Percentiles rank a stretch among this genome's conserved stretches.
Evolutionary conservation across 345 rosid species (phyloP).

Genomic region (Bruguiera sexangula): DNA sequence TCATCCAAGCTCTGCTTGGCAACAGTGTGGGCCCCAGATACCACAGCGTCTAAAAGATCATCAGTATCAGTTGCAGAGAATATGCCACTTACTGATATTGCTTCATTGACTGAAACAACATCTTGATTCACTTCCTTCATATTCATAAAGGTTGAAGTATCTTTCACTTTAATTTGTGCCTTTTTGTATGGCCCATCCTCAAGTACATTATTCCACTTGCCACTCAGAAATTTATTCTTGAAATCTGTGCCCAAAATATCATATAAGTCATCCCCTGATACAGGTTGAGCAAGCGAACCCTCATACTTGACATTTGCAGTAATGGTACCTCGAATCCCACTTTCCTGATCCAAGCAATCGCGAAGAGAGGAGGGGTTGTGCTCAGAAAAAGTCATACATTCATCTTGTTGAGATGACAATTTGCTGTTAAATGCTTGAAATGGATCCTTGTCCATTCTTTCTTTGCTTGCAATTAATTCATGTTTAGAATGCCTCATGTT

Average conservation of each 20-base stretch:
- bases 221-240: slow-evolving; percentile 49
- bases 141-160: slow-evolving; percentile 30
- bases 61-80: slow-evolving; percentile 41
- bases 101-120: slow-evolving; percentile 37
- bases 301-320: slow-evolving; percentile 21
- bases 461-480: slow-evolving; percentile 27
- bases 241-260: slow-evolving; percentile 75
- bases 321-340: slow-evolving; percentile 26
- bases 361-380: slow-evolving; percentile 14
- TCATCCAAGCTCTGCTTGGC: slow-evolving; percentile 76
- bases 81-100: slow-evolving; percentile 29
- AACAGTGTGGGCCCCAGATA: slow-evolving; percentile 50
- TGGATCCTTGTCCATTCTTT: slow-evolving; percentile 27
- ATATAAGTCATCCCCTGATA: slow-evolving; percentile 69
- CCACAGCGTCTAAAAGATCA: slow-evolving; percentile 92
- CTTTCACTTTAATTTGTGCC: slow-evolving; percentile 35
- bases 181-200: slow-evolving; percentile 24
- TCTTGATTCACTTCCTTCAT: slow-evolving; percentile 36
- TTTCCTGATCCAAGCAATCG: slow-evolving; percentile 24
- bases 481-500: slow-evolving; percentile 19
- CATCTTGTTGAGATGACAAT: slow-evolving; percentile 21
- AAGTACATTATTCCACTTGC: slow-evolving; percentile 31
- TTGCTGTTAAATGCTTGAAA: slow-evolving; percentile 27
- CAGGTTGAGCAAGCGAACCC: slow-evolving; percentile 33
- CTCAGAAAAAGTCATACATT: slow-evolving; percentile 21